phyloP scores from a whole-genome alignment of 2,329 filamentous ascomycete species.

The Cucurbitaria berberidis region DNA sequence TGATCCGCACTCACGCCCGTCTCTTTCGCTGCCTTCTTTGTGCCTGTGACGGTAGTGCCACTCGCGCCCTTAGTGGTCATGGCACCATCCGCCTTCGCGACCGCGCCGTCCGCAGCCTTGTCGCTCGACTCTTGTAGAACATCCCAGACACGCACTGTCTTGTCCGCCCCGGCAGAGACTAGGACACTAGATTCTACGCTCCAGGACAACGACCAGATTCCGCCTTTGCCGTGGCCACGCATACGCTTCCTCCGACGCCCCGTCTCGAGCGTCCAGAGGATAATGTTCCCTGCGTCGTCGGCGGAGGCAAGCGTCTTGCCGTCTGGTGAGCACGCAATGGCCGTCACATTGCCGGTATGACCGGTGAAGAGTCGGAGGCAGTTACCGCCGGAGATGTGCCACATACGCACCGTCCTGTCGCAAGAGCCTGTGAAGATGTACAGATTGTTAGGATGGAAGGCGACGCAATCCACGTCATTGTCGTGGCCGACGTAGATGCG shows the following conservation, averaged over 20 bases:
- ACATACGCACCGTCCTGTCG: constrained; percentile 96
- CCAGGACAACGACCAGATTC: constrained; percentile 92
- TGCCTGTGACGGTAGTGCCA: constrained; percentile 48
- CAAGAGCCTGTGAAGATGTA: constrained; percentile 94
- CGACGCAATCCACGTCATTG: constrained; percentile 86
- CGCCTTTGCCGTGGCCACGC: constrained; percentile 89
- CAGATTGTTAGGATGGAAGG: constrained; percentile 92
- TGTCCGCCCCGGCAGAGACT: constrained; percentile 88
- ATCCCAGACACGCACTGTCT: constrained; percentile 94
- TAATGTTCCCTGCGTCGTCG: constrained; percentile 85
- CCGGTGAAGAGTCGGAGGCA: constrained; percentile 92
- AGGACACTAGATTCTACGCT: constrained; percentile 90
- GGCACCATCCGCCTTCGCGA: constrained; percentile 58
- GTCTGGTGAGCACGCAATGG: constrained; percentile 83
- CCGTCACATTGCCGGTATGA: constrained; percentile 84
- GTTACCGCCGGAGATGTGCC: constrained; percentile 86
- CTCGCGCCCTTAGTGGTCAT: constrained; percentile 59
- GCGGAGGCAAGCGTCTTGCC: constrained; percentile 91
- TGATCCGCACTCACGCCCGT: constrained; percentile 90
- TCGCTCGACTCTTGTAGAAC: constrained; percentile 72
- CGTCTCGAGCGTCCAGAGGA: constrained; percentile 92
- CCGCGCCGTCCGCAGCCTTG: constrained; percentile 58
- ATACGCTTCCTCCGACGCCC: constrained; percentile 89
- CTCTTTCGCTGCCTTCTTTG: constrained; percentile 82
- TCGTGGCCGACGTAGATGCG: constrained; percentile 92